phyloP scores from a whole-genome alignment of 1,284 basidiomycete genomes.

The Lentinus polychrous region DNA sequence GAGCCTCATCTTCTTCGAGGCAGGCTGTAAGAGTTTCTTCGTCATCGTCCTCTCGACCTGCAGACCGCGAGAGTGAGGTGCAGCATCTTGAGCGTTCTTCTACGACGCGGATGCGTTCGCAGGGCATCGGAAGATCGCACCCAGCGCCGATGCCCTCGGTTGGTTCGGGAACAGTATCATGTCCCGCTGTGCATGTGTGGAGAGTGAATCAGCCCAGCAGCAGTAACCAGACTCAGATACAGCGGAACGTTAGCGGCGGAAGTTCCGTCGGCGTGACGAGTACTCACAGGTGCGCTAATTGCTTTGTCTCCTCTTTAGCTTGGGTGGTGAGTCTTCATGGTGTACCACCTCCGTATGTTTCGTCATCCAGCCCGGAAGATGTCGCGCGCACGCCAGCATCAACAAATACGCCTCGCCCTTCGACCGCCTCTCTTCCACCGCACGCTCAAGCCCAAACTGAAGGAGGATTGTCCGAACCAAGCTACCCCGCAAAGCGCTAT shows the following conservation, averaged over 20 bases:
- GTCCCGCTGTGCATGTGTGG: constrained; percentile 12
- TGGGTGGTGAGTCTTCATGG: constrained; percentile 14
- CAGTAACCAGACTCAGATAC: constrained; percentile 5
- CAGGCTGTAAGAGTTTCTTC: background rate
- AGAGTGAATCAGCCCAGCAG: constrained; percentile 8
- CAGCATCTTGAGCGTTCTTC: constrained; percentile 7
- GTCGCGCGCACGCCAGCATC: constrained; percentile 2
- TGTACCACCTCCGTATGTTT: constrained; percentile 1
- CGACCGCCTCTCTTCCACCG: constrained; percentile 1
- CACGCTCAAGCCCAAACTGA: constrained; percentile 5
- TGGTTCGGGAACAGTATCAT: constrained; percentile 7
- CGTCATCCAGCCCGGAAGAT: constrained; percentile 5
- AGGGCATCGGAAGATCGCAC: constrained; percentile 5
- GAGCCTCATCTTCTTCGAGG: constrained; percentile 2
- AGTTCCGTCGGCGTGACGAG: constrained; percentile 1
- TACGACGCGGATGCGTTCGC: constrained; percentile 8
- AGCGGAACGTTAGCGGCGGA: constrained; percentile 8
- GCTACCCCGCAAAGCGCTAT: constrained; percentile 15
- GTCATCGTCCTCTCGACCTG: constrained; percentile 11
- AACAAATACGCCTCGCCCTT: constrained; percentile 2
- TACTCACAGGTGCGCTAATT: constrained; percentile 13
- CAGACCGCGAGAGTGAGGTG: constrained; percentile 8
- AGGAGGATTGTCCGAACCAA: background rate
- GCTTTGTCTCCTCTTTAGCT: constrained; percentile 3
- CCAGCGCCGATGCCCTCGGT: constrained; percentile 2